Conservation (phyloP, 140 eudicot species). For the Oenanthe javanica region DNA sequence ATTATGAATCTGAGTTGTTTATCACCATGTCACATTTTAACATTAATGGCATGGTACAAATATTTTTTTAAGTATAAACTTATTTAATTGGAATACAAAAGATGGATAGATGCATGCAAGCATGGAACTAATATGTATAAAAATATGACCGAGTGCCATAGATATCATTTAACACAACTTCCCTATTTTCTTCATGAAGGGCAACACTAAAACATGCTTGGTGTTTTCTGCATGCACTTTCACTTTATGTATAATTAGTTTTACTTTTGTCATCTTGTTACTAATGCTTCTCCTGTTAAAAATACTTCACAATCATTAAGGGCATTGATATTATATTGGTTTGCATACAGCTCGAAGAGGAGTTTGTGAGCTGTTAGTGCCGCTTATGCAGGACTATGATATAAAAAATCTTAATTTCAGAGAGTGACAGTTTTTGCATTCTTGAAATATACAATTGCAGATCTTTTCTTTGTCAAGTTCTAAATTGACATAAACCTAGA, state of each 20-base stretch:
- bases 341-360: neutral
- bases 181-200: constrained; percentile 1
- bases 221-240: neutral
- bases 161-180: neutral
- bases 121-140: neutral
- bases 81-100: neutral
- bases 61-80: neutral
- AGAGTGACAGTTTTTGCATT: neutral
- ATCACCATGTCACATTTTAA: neutral
- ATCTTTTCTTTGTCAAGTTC: neutral
- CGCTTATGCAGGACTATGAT: neutral
- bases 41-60: neutral
- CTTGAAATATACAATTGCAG: neutral
- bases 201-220: constrained; percentile 6
- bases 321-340: neutral
- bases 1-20: constrained; percentile 6
- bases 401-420: neutral
- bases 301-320: constrained; percentile 1
- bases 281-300: neutral
- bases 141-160: neutral
- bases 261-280: constrained; percentile 1
- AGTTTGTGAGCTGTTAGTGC: constrained; percentile 4
- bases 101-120: neutral
- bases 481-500: neutral
- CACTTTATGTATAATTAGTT: neutral